Evolutionary conservation across 352 stramenopile genomes (phyloP).

Genomic region (Phytophthora pini): DNA sequence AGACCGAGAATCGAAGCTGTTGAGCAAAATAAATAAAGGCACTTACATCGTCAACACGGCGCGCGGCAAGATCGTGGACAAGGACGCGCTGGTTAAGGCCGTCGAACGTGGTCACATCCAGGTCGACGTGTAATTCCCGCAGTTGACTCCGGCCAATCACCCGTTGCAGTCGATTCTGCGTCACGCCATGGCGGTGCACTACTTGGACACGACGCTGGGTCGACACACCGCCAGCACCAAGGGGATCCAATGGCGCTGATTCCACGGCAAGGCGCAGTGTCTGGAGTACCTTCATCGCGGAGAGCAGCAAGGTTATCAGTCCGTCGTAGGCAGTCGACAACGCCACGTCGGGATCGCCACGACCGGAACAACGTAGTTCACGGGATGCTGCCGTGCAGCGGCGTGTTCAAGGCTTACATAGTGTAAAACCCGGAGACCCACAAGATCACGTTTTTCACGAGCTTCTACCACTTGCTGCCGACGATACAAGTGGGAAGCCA

Average conservation of each 20-base stretch:
- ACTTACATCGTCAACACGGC: constrained; percentile 85
- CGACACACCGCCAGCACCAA: constrained; percentile 43
- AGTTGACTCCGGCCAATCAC: constrained; percentile 73
- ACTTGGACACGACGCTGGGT: constrained; percentile 48
- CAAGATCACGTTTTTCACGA: no score
- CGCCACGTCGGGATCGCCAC: constrained; percentile 29
- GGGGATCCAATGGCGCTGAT: constrained; percentile 49
- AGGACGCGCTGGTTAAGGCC: constrained; percentile 46
- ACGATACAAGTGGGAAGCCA: no score
- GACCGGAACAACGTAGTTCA: no score
- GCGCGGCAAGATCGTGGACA: constrained; percentile 83
- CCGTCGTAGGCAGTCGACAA: constrained; percentile 38
- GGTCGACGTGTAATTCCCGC: constrained; percentile 77
- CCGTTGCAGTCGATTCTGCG: constrained; percentile 41
- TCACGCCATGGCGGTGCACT: constrained; percentile 58
- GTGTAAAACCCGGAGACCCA: no score
- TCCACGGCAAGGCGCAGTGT: constrained; percentile 47
- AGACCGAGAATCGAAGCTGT: constrained; percentile 64
- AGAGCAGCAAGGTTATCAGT: constrained; percentile 43
- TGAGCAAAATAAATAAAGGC: constrained; percentile 68
- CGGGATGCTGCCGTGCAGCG: no score
- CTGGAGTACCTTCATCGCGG: constrained; percentile 47
- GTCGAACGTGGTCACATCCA: constrained; percentile 43
- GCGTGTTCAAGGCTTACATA: no score
- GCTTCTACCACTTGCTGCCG: no score